These are phyloP conservation scores for Penstemon eatonii DNA, from an alignment of 257 asterid species.

Conservation along the genomic window DNA sequence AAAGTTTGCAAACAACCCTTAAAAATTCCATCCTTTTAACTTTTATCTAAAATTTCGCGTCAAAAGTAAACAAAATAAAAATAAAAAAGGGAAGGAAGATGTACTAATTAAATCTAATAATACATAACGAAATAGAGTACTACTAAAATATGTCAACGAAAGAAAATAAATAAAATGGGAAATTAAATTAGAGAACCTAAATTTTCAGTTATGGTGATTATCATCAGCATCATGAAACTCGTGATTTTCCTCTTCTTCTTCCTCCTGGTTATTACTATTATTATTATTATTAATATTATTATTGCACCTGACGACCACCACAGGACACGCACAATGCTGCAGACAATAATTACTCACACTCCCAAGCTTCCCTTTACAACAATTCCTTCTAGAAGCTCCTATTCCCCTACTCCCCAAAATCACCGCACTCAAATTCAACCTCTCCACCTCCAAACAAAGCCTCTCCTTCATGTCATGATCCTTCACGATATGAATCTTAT, in stretches of 20 bases:
- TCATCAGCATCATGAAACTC: slow-evolving; percentile 32
- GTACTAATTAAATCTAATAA: too few species aligned
- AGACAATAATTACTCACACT: slow-evolving; percentile 70
- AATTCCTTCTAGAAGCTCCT: slow-evolving; percentile 41
- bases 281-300: neutral
- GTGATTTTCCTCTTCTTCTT: slow-evolving; percentile 1
- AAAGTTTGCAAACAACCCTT: too few species aligned
- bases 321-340: slow-evolving; percentile 69
- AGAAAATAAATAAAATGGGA: neutral
- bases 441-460: slow-evolving; percentile 25
- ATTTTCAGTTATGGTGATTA: slow-evolving; percentile 30
- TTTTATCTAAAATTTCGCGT: too few species aligned
- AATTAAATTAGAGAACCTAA: neutral
- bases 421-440: slow-evolving; percentile 64
- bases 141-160: neutral
- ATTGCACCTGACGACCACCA: slow-evolving; percentile 57
- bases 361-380: slow-evolving; percentile 54
- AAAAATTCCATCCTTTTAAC: too few species aligned
- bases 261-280: neutral
- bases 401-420: slow-evolving; percentile 72
- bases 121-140: too few species aligned
- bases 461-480: slow-evolving; percentile 76
- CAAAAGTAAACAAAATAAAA: too few species aligned
- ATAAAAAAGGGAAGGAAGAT: too few species aligned
- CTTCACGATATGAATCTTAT: slow-evolving; percentile 62